phyloP scores from a whole-genome alignment of 2,329 filamentous ascomycete species.

The Oidium heveae region DNA sequence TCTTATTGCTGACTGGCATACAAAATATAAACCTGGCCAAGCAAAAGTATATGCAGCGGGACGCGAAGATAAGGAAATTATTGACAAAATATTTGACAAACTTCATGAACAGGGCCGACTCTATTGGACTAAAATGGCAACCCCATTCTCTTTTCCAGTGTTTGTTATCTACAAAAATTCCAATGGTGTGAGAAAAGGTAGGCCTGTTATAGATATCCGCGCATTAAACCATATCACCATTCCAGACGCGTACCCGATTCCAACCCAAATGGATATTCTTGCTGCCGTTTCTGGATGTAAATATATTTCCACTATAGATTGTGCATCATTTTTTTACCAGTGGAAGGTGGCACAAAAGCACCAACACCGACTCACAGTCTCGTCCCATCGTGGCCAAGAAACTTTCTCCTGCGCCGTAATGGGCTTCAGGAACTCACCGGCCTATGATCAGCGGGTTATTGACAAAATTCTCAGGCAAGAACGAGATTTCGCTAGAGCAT shows the following conservation, averaged over 20 bases:
- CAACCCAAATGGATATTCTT: not conserved
- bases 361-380: not conserved
- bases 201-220: not conserved
- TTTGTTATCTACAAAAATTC: not conserved
- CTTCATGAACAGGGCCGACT: not conserved
- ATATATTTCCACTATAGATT: not conserved
- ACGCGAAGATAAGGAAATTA: not conserved
- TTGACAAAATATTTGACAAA: not conserved
- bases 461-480: not conserved
- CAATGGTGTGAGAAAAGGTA: not conserved
- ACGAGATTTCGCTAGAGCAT: not conserved
- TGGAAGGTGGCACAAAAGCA: not conserved
- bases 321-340: not conserved
- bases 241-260: not conserved
- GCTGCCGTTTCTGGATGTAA: not conserved
- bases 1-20: not conserved
- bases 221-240: not conserved
- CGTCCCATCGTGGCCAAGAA: not conserved
- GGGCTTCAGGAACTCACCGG: not conserved
- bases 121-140: not conserved
- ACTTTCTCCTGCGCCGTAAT: not conserved
- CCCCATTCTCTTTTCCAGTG: not conserved
- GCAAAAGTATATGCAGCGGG: not conserved
- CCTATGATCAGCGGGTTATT: not conserved
- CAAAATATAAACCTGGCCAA: not conserved